Evolutionary conservation across 2,329 filamentous ascomycete genomes (phyloP), one percentile per base, ranked within the genome.

Genomic region (Fusarium redolens): DNA sequence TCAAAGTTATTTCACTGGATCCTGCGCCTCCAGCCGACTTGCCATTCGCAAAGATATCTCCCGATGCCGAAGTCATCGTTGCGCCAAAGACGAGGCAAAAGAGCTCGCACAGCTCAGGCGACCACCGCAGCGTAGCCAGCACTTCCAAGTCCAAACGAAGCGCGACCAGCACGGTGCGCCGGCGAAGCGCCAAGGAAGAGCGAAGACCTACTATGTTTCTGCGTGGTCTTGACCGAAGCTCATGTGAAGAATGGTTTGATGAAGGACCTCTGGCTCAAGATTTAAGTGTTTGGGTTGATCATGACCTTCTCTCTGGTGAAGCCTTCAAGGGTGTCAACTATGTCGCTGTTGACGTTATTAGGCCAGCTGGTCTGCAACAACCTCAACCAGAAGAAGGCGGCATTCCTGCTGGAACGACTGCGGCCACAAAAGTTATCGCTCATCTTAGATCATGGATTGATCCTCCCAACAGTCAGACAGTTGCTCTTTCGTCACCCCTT

Each of bases 1-100:
- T 99, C 70, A 91, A 91, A 62, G 89, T 98, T 13, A 90, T 94
- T 11, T 95, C 94, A 3, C 85, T 99, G n/a, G 90, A 92, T 3
- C 96, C 96, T 2, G 85, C 90, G 1, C 90, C 91, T 7, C 82
- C 92, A 4, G 85, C 89, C 5, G 89, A 91, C 54, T 88, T 90
- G 4, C 88, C 93, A 0, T 99, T 99, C 79, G 94, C 93, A 31
- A 98, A 98, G 82, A 93, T 99, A 56, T 93, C 94, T 0, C 93
- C 95, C 1, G 95, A 98, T 79, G 96, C 96, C 28, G 96, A 99
- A 82, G 95, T 99, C 55, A 97, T 98, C 73, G 96, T 99, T 68
- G 96, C 96, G 7, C 96, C 96, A 2, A 99, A 99, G 84, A 92
- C 92, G 31, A 90, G 96, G 61, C 87, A 92, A 45, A 95, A 93